Percentiles rank a stretch among this genome's conserved stretches.
phyloP scores from a whole-genome alignment of 805 yeast genomes.

The Kodamaea laetipori region DNA sequence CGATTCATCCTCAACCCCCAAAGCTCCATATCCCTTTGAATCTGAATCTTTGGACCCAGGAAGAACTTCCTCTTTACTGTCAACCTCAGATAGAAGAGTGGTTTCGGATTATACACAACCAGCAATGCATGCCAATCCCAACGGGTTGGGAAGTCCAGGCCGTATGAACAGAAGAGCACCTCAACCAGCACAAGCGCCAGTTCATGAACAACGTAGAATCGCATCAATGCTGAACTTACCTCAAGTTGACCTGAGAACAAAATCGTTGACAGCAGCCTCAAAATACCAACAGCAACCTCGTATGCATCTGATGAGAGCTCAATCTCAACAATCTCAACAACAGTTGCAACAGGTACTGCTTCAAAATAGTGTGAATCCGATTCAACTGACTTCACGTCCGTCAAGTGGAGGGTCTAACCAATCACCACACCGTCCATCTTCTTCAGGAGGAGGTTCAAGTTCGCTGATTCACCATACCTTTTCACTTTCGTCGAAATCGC shows the following conservation, averaged over 20 bases:
- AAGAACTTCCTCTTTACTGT: background rate
- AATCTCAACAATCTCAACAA: constrained; percentile 6
- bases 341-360: constrained; percentile 9
- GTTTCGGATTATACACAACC: background rate
- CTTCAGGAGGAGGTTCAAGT: constrained; percentile 20
- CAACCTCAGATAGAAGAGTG: background rate
- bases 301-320: constrained; percentile 10
- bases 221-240: constrained; percentile 12
- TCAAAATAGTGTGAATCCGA: constrained; percentile 11
- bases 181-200: background rate
- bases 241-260: constrained; percentile 24
- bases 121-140: constrained; percentile 7
- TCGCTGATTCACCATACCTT: constrained; percentile 33
- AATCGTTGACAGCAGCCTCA: constrained; percentile 29
- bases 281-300: constrained; percentile 14
- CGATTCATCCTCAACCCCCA: background rate
- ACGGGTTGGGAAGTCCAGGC: background rate
- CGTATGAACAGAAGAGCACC: constrained; percentile 7
- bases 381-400: constrained; percentile 12
- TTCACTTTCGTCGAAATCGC: constrained; percentile 41
- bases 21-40: constrained; percentile 5
- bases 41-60: constrained; percentile 9
- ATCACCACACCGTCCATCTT: constrained; percentile 17
- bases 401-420: background rate
- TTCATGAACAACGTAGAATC: constrained; percentile 10